A percentile compares a stretch with the other conserved stretches of the same genome.
These are phyloP conservation scores for Mediolabrus comicus DNA, from an alignment of 108 stramenopile genomes.

Conservation along the genomic window DNA sequence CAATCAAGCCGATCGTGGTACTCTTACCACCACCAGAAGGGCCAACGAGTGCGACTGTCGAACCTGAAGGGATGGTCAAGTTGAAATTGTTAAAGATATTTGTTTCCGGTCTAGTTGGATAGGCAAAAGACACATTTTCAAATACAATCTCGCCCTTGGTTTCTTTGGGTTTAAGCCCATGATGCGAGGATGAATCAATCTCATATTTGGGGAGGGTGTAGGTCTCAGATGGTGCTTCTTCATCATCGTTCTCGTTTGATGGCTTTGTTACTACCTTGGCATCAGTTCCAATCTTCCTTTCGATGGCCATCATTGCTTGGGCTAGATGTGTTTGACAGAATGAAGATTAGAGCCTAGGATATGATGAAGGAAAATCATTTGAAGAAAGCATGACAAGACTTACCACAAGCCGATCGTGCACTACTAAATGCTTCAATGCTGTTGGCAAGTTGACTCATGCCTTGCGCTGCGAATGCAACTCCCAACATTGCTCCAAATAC, in stretches of 20 bases:
- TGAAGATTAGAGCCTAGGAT: no score
- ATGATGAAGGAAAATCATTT: no score
- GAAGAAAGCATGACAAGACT: no score
- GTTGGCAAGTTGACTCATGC: slow-evolving; percentile 62
- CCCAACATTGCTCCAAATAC: slow-evolving; percentile 80
- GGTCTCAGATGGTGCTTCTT: slow-evolving; percentile 14
- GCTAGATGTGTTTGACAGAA: no score
- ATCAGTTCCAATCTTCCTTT: slow-evolving; percentile 48
- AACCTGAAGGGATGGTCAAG: slow-evolving; percentile 55
- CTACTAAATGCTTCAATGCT: slow-evolving; percentile 60
- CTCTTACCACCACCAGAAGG: slow-evolving; percentile 75
- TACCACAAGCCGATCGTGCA: slow-evolving; percentile 63
- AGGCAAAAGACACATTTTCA: slow-evolving; percentile 76
- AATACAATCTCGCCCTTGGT: slow-evolving; percentile 59
- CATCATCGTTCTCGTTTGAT: slow-evolving; percentile 23
- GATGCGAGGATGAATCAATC: slow-evolving; percentile 59
- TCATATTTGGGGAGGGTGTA: slow-evolving; percentile 43
- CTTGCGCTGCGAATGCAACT: slow-evolving; percentile 68
- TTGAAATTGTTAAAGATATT: slow-evolving; percentile 58
- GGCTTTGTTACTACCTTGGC: slow-evolving; percentile 33
- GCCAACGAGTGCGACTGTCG: slow-evolving; percentile 72
- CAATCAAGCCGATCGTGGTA: slow-evolving; percentile 73
- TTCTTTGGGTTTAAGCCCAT: slow-evolving; percentile 55
- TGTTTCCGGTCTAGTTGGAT: slow-evolving; percentile 78
- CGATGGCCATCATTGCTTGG: slow-evolving; percentile 54